These are phyloP conservation scores for Epichloe gansuensis DNA, from an alignment of 2,329 filamentous ascomycete genomes.

Conservation along the genomic window DNA sequence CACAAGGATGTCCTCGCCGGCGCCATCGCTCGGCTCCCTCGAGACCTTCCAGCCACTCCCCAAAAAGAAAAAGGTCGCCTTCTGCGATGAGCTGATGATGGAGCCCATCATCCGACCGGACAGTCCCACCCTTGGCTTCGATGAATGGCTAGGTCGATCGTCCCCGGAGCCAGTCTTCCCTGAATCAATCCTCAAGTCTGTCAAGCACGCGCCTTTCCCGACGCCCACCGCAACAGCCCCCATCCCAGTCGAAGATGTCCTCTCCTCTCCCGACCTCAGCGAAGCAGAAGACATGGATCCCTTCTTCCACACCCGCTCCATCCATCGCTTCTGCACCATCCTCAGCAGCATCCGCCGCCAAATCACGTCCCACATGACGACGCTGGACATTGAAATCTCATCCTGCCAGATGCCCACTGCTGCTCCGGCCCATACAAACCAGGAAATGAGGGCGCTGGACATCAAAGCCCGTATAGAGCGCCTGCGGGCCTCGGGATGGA, in stretches of 20 bases:
- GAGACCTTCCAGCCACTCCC: conserved; percentile 9
- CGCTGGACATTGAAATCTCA: conserved; percentile 28
- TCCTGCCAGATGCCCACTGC: conserved; percentile 13
- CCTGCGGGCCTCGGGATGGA: conserved; percentile 41
- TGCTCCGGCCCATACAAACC: conserved; percentile 13
- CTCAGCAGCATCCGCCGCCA: conserved; percentile 36
- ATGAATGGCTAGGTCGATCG: conserved; percentile 24
- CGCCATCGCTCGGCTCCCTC: conserved; percentile 22
- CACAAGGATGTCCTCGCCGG: conserved; percentile 33
- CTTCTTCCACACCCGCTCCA: conserved; percentile 29
- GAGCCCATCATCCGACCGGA: conserved; percentile 43
- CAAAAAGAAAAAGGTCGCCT: conserved; percentile 28
- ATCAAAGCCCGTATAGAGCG: conserved; percentile 40
- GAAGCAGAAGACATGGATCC: conserved; percentile 14
- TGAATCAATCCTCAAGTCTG: conserved; percentile 10
- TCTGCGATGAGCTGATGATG: conserved; percentile 20
- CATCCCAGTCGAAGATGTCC: neutral
- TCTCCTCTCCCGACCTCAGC: conserved; percentile 5
- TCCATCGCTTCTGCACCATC: conserved; percentile 36
- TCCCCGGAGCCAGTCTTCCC: conserved; percentile 10
- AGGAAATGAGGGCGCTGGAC: conserved; percentile 27
- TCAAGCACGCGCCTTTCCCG: neutral
- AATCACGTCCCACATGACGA: conserved; percentile 33
- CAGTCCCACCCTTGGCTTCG: conserved; percentile 46
- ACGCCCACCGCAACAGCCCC: neutral